Percentiles rank a stretch among this genome's conserved stretches.
Conservation (phyloP, 306 rosid genomes). For the Cotoneaster glaucophyllus region DNA sequence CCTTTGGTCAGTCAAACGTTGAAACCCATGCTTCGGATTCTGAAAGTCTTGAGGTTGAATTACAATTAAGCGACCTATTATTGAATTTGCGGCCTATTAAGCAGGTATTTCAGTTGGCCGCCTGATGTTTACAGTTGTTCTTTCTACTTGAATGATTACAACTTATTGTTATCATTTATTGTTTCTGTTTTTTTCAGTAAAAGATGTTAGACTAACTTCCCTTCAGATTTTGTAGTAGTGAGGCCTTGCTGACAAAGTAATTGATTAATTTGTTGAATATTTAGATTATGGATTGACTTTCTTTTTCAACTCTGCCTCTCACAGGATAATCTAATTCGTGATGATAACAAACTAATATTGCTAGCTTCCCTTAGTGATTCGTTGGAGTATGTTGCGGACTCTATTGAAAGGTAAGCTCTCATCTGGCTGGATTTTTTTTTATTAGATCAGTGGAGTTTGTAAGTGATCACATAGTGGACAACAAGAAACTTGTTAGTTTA, state of each 20-base stretch:
- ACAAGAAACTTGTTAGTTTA: slow-evolving; percentile 1
- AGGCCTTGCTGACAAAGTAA: slow-evolving; percentile 3
- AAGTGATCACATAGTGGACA: slow-evolving; percentile 6
- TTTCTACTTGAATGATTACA: neutral
- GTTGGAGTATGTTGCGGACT: slow-evolving; percentile 91
- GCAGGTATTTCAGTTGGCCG: slow-evolving; percentile 56
- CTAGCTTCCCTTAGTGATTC: slow-evolving; percentile 98
- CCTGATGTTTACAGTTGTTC: slow-evolving; percentile 1
- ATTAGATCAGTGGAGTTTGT: slow-evolving; percentile 1
- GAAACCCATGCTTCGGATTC: slow-evolving; percentile 54
- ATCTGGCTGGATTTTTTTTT: neutral
- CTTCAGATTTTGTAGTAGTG: neutral
- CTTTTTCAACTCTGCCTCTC: slow-evolving; percentile 14
- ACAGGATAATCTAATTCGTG: slow-evolving; percentile 95
- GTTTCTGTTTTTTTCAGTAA: neutral
- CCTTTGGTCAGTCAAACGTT: slow-evolving; percentile 39
- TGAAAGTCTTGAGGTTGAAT: slow-evolving; percentile 73
- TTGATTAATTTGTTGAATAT: neutral
- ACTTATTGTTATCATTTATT: neutral
- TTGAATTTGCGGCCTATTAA: slow-evolving; percentile 77
- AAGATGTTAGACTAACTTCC: neutral
- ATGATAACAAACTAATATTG: slow-evolving; percentile 89
- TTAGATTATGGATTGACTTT: slow-evolving; percentile 5
- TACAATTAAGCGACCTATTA: slow-evolving; percentile 62
- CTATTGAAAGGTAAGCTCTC: slow-evolving; percentile 81